Conservation (phyloP, 495 filamentous ascomycete species). For the Podospora fimiseda region DNA sequence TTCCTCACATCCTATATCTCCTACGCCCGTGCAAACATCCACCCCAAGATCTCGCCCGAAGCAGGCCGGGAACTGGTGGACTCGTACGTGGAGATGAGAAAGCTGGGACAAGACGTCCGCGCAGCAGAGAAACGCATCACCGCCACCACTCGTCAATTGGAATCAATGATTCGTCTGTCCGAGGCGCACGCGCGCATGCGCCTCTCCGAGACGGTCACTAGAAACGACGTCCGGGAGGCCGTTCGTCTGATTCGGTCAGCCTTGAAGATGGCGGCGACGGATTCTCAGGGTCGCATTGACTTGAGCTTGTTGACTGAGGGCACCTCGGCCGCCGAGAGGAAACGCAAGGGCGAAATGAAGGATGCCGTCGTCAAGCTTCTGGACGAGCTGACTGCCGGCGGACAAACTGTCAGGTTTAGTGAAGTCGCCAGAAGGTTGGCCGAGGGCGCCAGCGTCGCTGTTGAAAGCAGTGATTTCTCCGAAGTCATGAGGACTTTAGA, state of each 20-base stretch:
- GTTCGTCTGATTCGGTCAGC: constrained; percentile 86
- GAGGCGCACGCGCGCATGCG: constrained; percentile 99
- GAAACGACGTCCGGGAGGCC: constrained; percentile 80
- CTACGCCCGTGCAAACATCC: constrained; percentile 81
- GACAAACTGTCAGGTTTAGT: constrained; percentile 63
- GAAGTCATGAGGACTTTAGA: constrained; percentile 75
- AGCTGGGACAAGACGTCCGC: constrained; percentile 90
- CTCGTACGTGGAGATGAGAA: constrained; percentile 92
- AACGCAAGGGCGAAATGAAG: constrained; percentile 78
- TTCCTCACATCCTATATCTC: constrained; percentile 97
- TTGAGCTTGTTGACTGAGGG: constrained; percentile 94
- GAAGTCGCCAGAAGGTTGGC: constrained; percentile 68
- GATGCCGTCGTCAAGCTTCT: constrained; percentile 63
- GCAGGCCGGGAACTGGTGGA: constrained; percentile 76
- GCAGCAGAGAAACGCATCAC: constrained; percentile 92
- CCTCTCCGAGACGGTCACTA: constrained; percentile 66
- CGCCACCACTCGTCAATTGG: constrained; percentile 89
- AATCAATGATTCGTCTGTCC: constrained; percentile 92
- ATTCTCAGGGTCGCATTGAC: constrained; percentile 90
- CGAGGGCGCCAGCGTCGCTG: constrained; percentile 64
- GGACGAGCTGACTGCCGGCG: constrained; percentile 68
- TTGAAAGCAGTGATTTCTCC: constrained; percentile 73
- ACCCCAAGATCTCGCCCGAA: constrained; percentile 69
- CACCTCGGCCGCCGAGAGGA: constrained; percentile 74
- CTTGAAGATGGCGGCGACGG: constrained; percentile 95